Conservation (phyloP, 2,329 filamentous ascomycete genomes). For the Apiospora arundinis region DNA sequence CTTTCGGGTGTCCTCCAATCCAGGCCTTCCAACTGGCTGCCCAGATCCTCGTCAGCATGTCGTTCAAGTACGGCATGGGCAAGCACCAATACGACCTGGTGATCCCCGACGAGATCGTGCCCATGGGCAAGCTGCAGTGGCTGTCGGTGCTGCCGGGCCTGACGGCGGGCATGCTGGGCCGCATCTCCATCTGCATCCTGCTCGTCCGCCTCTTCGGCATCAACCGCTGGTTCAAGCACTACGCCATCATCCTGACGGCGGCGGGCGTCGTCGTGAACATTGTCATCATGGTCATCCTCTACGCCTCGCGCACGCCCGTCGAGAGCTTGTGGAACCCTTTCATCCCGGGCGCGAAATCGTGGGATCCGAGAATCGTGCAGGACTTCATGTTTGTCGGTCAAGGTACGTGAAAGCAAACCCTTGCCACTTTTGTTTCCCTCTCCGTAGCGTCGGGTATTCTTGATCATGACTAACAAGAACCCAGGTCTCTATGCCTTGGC, state of each 20-base stretch:
- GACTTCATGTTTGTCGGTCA: not conserved
- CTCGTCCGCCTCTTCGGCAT: constrained; percentile 20
- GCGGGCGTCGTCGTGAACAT: not conserved
- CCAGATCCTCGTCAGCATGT: constrained; percentile 10
- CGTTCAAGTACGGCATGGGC: constrained; percentile 25
- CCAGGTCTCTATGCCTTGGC: not conserved
- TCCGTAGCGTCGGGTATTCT: too few relatives aligned
- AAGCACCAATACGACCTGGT: constrained; percentile 25
- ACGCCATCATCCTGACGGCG: not conserved
- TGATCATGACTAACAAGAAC: not conserved
- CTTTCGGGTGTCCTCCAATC: not conserved
- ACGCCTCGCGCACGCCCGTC: not conserved
- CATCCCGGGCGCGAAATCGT: not conserved
- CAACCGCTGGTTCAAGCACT: constrained; percentile 9
- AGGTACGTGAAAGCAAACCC: not conserved
- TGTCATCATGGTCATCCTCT: not conserved
- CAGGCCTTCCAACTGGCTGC: constrained; percentile 5
- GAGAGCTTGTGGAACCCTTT: not conserved
- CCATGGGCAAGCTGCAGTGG: constrained; percentile 19
- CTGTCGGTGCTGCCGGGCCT: constrained; percentile 10
- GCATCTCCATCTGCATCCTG: constrained; percentile 16
- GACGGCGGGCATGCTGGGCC: not conserved
- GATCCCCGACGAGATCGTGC: constrained; percentile 20
- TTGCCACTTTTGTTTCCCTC: too few relatives aligned
- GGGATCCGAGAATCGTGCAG: not conserved